Percentiles rank a stretch among this genome's conserved stretches.
Evolutionary conservation across 1,284 basidiomycete genomes (phyloP).

Genomic region (Irpex sp.): DNA sequence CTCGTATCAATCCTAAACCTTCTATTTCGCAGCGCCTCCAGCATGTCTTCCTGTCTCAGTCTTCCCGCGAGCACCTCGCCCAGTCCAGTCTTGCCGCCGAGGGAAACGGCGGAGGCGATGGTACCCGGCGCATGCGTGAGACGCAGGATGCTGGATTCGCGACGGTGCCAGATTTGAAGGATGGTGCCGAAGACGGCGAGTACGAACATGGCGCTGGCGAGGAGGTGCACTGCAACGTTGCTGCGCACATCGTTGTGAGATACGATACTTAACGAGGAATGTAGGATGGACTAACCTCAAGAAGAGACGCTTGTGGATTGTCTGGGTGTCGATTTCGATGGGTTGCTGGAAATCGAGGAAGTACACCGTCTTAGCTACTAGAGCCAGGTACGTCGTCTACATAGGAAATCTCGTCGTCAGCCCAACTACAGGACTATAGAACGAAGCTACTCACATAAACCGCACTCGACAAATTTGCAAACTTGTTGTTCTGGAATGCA

Average conservation of each 20-base stretch:
- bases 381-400: constrained; percentile 43
- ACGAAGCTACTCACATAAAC: constrained; percentile 40
- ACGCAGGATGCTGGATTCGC: constrained; percentile 35
- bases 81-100: constrained; percentile 43
- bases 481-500: constrained; percentile 33
- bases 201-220: constrained; percentile 35
- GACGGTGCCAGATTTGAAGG: constrained; percentile 40
- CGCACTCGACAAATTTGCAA: constrained; percentile 31
- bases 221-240: constrained; percentile 38
- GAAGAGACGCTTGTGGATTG: constrained; percentile 39
- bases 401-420: neutral
- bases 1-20: constrained; percentile 43
- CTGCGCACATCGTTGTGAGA: constrained; percentile 19
- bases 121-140: constrained; percentile 45
- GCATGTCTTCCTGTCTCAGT: constrained; percentile 27
- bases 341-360: constrained; percentile 33
- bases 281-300: constrained; percentile 32
- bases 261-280: neutral
- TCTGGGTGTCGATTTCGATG: constrained; percentile 35
- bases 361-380: constrained; percentile 45
- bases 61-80: constrained; percentile 35
- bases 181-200: constrained; percentile 37
- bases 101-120: constrained; percentile 47
- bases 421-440: neutral
- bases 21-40: constrained; percentile 33